Base-by-base conservation (phyloP, 441 rosid genomes). In the Populus hybrid region DNA sequence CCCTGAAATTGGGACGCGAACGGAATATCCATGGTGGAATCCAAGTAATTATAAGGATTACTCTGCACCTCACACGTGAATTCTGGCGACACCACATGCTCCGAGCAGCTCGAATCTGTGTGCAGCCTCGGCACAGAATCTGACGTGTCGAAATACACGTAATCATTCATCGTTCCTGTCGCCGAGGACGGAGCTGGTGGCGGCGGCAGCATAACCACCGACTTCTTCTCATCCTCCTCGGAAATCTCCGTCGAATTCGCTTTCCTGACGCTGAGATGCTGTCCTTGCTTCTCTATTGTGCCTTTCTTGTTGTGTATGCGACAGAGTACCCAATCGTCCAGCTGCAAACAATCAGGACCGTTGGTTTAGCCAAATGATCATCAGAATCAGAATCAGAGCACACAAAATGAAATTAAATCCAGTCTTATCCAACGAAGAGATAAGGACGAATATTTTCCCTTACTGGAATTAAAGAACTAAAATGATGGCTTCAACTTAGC, bases 221-320 rank as follows among this genome's bases (percentile, higher is more conserved):
- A 95, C 76, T 90, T 91, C 83, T 74, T 82, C 7, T 84, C 83
- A 21, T 83, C 85, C 11, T 83, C 83, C 34, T 72, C 81, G 14
- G 65, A n/a, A 4, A 18, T 2, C 18, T 75, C 83, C 53, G 59
- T 3, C 7, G 69, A 69, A 5, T 53, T 46, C 67, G 69, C 18
- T 67, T 75, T 83, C 69, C 18, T 76, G 67, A 66, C 32, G 61
- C 36, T 69, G 14, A 10, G 36, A 35, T 36, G 77, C 21, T 74
- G 78, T 26, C 28, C 81, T 50, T 75, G 91, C 78, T 84, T 90
- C 89, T 90, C 90, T 42, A 90, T 75, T 3, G 79, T 12, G 26
- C 98, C 97, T 78, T 94, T 94, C 87, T 94, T 94, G 86, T 92
- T 92, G 88, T 94, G 92, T 76, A 94, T 90, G 73, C 98, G 97